These are phyloP conservation scores for Anisogramma anomala DNA, from an alignment of 2,329 filamentous ascomycete genomes.

Conservation along the genomic window DNA sequence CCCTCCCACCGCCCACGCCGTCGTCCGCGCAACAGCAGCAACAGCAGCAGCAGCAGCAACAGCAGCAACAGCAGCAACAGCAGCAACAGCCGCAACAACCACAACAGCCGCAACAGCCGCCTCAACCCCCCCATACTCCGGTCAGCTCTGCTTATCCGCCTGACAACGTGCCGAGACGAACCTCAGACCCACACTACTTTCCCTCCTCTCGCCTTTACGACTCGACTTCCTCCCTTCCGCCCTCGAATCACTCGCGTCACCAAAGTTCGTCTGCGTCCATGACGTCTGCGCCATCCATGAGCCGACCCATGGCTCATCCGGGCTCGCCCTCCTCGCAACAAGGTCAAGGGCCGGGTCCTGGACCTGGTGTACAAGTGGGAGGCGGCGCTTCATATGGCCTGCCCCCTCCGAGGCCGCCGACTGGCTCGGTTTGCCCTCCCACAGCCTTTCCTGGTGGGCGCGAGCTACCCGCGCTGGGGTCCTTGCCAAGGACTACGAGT, in stretches of 20 bases:
- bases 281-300: conserved; percentile 25
- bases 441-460: conserved; percentile 37
- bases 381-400: conserved; percentile 28
- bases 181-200: conserved; percentile 34
- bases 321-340: conserved; percentile 31
- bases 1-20: conserved; percentile 18
- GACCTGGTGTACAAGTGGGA: conserved; percentile 19
- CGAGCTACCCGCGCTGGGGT: conserved; percentile 39
- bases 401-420: conserved; percentile 34
- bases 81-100: conserved; percentile 14
- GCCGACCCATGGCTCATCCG: conserved; percentile 36
- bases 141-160: conserved; percentile 19
- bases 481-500: conserved; percentile 35
- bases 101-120: conserved; percentile 12
- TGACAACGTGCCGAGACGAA: conserved; percentile 25
- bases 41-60: conserved; percentile 5
- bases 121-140: conserved; percentile 14
- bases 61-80: not conserved
- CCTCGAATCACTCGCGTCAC: conserved; percentile 29
- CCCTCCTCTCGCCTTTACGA: conserved; percentile 26
- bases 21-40: conserved; percentile 10
- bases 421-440: conserved; percentile 31
- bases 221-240: conserved; percentile 19
- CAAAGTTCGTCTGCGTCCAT: conserved; percentile 36
- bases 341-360: conserved; percentile 19